Evolutionary conservation across 2,329 filamentous ascomycete species (phyloP), one percentile per base, ranked within the genome.

Genomic region (Apiospora rasikravindrae): DNA sequence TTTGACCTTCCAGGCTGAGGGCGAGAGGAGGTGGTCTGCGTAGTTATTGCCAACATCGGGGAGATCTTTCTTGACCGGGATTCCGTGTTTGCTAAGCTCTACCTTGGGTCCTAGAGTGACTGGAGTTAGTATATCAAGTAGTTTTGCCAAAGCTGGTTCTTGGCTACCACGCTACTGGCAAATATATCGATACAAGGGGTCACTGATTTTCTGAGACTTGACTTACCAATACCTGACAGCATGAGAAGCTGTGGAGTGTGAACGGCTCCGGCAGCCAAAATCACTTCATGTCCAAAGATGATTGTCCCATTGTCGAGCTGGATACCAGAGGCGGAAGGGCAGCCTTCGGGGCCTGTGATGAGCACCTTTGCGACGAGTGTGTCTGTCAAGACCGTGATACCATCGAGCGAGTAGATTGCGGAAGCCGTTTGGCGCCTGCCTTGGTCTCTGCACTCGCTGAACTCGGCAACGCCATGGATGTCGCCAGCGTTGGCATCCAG

Each of bases 321-420:
- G 3, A 88, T 83, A 1, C 86, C 87, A 0, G 83, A 78, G 2
- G 83, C 84, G 29, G 29, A 37, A 2, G 53, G 53, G n/a, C 29
- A 37, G 2, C 53, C 19, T 10, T n/a, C 53, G 19, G 53, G 53
- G 4, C 29, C 53, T 22, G 53, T 37, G 71, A 67, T 29, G 75
- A 76, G 33, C 49, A 77, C 68, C 66, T 71, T 71, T 29, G 73
- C 57, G 5, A 75, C 76, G 3, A 71, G 13, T 40, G 75, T 74
- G 51, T 77, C 71, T 61, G 75, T 76, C 29, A 76, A 66, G 22
- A 77, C 75, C 6, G 75, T 61, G 11, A 75, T 75, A 1, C 71
- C 26, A n/a, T 74, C 40, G 2, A 78, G 74, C 7, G 74, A 73
- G 67, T 78, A 77, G 14, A 68, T 76, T 24, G 69, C 51, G 49